Base-by-base conservation (phyloP, 2,329 filamentous ascomycete genomes). In the Drechslerella coelobrocha region DNA sequence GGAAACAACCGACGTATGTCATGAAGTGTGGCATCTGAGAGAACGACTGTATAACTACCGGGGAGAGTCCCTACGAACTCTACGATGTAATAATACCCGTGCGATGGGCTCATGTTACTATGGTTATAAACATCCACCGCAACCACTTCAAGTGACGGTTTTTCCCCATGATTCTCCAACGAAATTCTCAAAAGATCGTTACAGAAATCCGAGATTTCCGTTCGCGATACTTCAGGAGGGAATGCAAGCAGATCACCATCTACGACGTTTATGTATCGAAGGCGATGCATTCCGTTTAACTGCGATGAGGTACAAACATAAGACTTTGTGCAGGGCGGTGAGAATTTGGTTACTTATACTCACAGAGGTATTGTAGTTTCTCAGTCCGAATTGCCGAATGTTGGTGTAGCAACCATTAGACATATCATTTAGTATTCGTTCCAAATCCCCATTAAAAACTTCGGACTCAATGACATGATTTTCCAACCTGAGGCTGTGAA, bases 31-130 rank as follows among this genome's bases (percentile, higher is more conserved):
- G 51, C 61, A n/a, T 6, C 26, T 2, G 61, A 57, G 9, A 65
- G 27, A n/a, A 57, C 26, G 1, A 56, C 43, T 1, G 51, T 50
- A 19, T 47, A 47, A n/a, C 37, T 24, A 1, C 53, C 52, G 0
- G 57, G 45, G n/a, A 52, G 43, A 5, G 61, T 57, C n/a, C 21
- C 41, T n/a, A 57, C 61, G 24, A 52, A 65, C 37, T 65, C 52
- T 7, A 65, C 45, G 0, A 65, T 45, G 52, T 56, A 65, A 21
- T 65, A 65, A 26, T 21, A 34, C 2, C 34, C 14, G 43, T n/a
- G 12, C 8, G 6, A 55, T 29, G 1, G 12, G 24, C 10, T 47
- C 17, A 52, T 62, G 31, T 8, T 37, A 5, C 10, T n/a, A 45
- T 5, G 39, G 39, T 45, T 45, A 6, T 17, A 5, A 45, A n/a